Evolutionary conservation across 169 alveolate species (phyloP), one percentile per base, ranked within the genome.

Genomic region (Plasmodium coatneyi): DNA sequence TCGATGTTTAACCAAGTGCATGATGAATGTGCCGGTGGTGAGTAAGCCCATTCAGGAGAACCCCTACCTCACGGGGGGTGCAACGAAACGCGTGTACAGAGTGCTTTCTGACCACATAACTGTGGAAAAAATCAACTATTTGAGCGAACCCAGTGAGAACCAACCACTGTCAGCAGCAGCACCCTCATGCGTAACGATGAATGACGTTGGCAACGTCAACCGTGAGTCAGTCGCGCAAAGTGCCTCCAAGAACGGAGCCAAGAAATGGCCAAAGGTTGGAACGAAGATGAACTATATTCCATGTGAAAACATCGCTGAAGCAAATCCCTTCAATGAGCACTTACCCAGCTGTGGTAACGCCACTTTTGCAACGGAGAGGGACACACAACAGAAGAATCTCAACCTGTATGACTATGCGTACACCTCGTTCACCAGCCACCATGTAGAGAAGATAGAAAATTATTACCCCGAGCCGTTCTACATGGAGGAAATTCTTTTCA

Each of bases 1-100:
- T 46, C 34, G 95, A 32, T 80, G 95, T 30, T 80, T 91, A 81
- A 91, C 95, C 32, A 91, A 91, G 60, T 91, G 95, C 54, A 91
- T 91, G 95, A 80, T 91, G 92, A 81, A 91, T 81, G 92, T 91
- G 36, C 95, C 95, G 5, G 5, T 91, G n/a, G 95, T 91, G 52
- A 49, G 81, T 39, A 91, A 81, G 32, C 95, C 95, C n/a, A 91
- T 91, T 19, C 95, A 91, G 34, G 90, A 91, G 81, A 91, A 91
- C 74, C 25, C 82, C n/a, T 89, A 60, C 74, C 30, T 89, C 5
- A 83, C 41, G 22, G 78, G 71, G 19, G 71, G 60, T 10, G 2
- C 34, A 80, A 19, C 19, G 74, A 80, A 32, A 19, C 32, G 19
- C 74, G 25, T 91, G 22, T 91, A 91, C 32, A 49, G 19, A 32